Base-by-base conservation (phyloP, 495 filamentous ascomycete species). In the Baudoinia panamericana region DNA sequence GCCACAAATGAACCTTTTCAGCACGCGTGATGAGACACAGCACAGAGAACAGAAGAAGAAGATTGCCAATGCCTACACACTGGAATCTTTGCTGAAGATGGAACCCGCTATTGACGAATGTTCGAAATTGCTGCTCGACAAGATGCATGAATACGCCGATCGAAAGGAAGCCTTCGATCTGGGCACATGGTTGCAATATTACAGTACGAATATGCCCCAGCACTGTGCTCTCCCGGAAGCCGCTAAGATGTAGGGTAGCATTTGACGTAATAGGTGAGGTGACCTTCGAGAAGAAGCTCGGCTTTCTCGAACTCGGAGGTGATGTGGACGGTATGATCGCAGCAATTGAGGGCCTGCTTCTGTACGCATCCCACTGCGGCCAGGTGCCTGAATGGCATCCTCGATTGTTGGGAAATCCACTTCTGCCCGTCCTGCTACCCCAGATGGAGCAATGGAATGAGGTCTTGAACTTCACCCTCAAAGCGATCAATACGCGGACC, bases 221-320 rank as follows among this genome's bases (percentile, higher is more conserved):
- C 38, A 2, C 12, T 21, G 29, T 37, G 18, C 31, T 36, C 21
- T 16, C 16, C 5, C 33, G 9, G 6, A 11, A 36, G 18, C 33
- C 4, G 18, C 9, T 38, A 15, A 10, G 12, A 8, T 20, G 10
- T 18, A 63, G 46, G 63, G 50, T 62, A 41, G 66, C 66, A 3
- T 67, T 60, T 46, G 65, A 69, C 45, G 60, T 60, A 16, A 63
- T 65, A 9, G 55, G 53, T 6, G 50, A 52, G 15, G 51, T 65
- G 16, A 61, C 57, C 26, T 67, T 69, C 39, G 53, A 55, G 10
- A 51, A 52, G 20, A 46, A 57, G 16, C 48, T 58, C 5, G 63
- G 63, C 1, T 64, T 64, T 36, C 36, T 66, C 21, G 60, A 65
- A 27, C 31, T 46, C 12, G 62, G 59, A 11, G 22, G 39, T 13